Percentiles rank a stretch among this genome's conserved stretches.
Evolutionary conservation across 2,329 filamentous ascomycete genomes (phyloP).

Genomic region (Cladobotryum protrusum): DNA sequence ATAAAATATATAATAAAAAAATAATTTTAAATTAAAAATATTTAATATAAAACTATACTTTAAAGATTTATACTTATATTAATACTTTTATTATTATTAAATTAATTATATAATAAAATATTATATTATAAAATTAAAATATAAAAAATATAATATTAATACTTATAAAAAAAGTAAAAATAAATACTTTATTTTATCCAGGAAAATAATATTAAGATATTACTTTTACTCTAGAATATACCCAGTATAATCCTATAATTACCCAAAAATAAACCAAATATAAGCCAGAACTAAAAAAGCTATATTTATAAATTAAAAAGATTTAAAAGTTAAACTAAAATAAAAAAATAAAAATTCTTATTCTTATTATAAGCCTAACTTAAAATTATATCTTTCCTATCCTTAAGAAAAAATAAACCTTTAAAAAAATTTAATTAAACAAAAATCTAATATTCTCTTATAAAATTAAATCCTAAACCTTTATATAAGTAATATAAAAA

Average conservation of each 20-base stretch:
- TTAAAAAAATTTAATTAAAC: too few species aligned
- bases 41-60: not conserved
- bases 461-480: too few species aligned
- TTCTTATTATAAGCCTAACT: not conserved
- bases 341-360: not conserved
- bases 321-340: not conserved
- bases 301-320: slow-evolving; percentile 1
- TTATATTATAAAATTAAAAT: not conserved
- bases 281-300: not conserved
- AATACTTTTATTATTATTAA: not conserved
- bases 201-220: not conserved
- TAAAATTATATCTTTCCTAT: too few species aligned
- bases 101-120: not conserved
- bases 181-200: not conserved
- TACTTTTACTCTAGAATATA: not conserved
- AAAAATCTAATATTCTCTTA: too few species aligned
- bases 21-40: not conserved
- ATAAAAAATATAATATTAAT: not conserved
- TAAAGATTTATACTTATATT: not conserved
- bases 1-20: not conserved
- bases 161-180: not conserved
- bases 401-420: too few species aligned
- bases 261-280: not conserved
- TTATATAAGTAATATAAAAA: not conserved
- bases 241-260: not conserved